phyloP scores from a whole-genome alignment of 495 filamentous ascomycete genomes.

The Neurospora sp. region DNA sequence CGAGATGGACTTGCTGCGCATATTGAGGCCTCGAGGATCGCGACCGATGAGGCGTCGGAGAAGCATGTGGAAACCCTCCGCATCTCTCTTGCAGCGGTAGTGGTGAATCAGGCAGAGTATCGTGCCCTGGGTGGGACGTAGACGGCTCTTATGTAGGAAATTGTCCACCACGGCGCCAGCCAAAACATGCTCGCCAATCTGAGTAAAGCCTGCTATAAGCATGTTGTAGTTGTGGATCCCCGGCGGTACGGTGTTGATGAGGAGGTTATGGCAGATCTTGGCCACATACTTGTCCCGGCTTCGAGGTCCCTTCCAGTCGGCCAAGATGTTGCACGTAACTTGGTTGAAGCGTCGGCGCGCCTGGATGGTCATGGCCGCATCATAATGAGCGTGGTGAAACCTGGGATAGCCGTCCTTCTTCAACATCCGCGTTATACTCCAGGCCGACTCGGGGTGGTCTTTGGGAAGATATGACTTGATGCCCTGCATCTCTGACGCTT shows the following conservation, averaged over 20 bases:
- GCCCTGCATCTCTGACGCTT: conserved; percentile 5
- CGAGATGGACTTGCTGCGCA: conserved; percentile 7
- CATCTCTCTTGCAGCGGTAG: conserved; percentile 35
- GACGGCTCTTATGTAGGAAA: conserved; percentile 34
- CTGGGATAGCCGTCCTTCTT: conserved; percentile 25
- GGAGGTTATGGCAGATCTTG: conserved; percentile 59
- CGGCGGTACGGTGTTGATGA: conserved; percentile 46
- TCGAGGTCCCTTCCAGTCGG: conserved; percentile 10
- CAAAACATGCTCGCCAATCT: conserved; percentile 38
- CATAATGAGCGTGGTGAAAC: conserved; percentile 18
- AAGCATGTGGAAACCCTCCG: conserved; percentile 28
- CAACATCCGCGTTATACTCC: conserved; percentile 18
- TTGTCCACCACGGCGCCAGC: conserved; percentile 44
- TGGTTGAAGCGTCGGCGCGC: conserved; percentile 23
- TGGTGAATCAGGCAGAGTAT: conserved; percentile 44
- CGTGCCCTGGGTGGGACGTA: conserved; percentile 45
- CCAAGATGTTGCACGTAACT: conserved; percentile 24
- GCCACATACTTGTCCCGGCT: conserved; percentile 27
- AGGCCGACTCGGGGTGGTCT: conserved; percentile 20
- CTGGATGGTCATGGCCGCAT: conserved; percentile 5
- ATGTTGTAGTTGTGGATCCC: conserved; percentile 56
- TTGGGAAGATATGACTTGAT: background rate
- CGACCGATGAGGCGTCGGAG: conserved; percentile 28
- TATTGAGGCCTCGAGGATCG: conserved; percentile 15
- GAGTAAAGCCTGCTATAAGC: conserved; percentile 49